Evolutionary conservation across 495 filamentous ascomycete species (phyloP), one percentile per base, ranked within the genome.

Genomic region (Podospora anserina): DNA sequence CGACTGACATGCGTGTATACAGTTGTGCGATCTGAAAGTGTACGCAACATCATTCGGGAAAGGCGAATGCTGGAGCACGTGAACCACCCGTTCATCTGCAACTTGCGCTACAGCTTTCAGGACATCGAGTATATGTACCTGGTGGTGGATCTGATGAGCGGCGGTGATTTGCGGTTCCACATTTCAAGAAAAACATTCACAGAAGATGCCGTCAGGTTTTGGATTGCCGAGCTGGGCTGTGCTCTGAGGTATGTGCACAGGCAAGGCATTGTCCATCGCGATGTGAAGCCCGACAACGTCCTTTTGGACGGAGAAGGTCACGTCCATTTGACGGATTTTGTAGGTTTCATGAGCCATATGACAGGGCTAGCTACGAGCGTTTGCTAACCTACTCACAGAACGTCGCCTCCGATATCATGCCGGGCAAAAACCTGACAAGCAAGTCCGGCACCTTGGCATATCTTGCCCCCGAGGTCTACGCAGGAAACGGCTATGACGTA

Each of bases 51-150:
- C 69, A 96, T 99, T 72, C 89, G 96, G 70, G 95, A 99, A 82
- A 88, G 95, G 67, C 86, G 93, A 75, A 99, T 99, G 95, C 88
- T 99, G 75, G 93, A 98, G 78, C 93, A 97, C 78, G 85, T 99
- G 74, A 97, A 97, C 76, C 95, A 99, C 76, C 91, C 94, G 34
- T 98, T 99, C 81, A 90, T 99, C 67, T 99, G 95, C 84, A 99
- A 99, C 78, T 85, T 99, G 82, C 90, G 95, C 64, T 99, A 98
- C 80, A 97, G 93, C 83, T 99, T 99, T 77, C 95, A 99, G 81
- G 95, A 99, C 79, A 92, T 97, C 72, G 95, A 99, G 77, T 99
- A 99, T 80, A 89, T 99, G 95, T 99, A 99, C 79, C 88, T 99
- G 71, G 96, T 99, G 61, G 93, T 98, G 66, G 95, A 99, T 81